A percentile compares a stretch with the other conserved stretches of the same genome.
Conservation (phyloP, 202 grass and related monocot genomes). For the Saccharum hybrid region DNA sequence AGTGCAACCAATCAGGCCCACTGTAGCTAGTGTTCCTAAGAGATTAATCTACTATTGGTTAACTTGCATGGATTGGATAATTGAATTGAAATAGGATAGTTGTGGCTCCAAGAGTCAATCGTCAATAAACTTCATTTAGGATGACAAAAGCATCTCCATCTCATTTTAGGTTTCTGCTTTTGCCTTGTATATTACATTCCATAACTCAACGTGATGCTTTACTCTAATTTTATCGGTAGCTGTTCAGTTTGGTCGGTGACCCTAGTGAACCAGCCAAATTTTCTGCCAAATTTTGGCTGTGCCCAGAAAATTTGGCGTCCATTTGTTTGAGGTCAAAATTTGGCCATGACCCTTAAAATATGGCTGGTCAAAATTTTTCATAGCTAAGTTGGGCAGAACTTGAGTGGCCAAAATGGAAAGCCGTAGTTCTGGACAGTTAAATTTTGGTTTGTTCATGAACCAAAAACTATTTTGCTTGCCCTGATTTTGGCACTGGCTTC, state of each 20-base stretch:
- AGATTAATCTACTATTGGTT: not conserved
- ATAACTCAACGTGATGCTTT: not conserved
- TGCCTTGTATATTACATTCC: not conserved
- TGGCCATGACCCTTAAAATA: not conserved
- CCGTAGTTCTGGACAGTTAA: not conserved
- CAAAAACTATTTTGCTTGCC: not conserved
- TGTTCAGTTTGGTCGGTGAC: not conserved
- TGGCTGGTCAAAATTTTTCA: not conserved
- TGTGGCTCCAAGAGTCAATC: not conserved
- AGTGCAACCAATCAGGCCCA: too few relatives aligned
- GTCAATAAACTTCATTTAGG: not conserved
- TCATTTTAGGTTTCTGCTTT: conserved; percentile 24
- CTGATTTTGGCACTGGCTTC: not conserved
- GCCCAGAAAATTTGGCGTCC: not conserved
- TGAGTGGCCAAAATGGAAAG: not conserved
- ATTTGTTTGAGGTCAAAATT: not conserved
- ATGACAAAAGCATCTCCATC: not conserved
- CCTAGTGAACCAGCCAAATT: not conserved
- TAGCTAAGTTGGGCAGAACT: not conserved
- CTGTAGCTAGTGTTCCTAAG: not conserved
- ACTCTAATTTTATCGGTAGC: not conserved
- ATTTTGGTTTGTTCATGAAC: not conserved
- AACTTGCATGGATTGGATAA: not conserved
- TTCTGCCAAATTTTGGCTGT: not conserved
- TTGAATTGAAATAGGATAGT: not conserved